Base-by-base conservation (phyloP, 345 rosid genomes). In the Lepidium aucheri region DNA sequence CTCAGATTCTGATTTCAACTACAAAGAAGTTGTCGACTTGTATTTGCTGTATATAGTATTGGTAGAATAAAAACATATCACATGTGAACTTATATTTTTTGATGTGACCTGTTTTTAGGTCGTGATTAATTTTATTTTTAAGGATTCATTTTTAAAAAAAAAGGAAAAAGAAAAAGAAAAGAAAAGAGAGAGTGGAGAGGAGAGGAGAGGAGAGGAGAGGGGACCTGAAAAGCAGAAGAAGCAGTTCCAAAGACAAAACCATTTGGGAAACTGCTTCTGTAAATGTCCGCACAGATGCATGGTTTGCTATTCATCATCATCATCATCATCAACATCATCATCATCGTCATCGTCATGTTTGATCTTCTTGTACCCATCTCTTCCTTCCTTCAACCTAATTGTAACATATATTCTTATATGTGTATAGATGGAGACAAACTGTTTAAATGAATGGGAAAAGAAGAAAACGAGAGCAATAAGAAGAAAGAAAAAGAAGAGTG, bases 161-260 rank as follows among this genome's bases (percentile, higher is more conserved):
- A n/a, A n/a, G n/a, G n/a, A n/a, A n/a, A n/a, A n/a, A n/a, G n/a
- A n/a, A n/a, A n/a, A n/a, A n/a, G 22, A 20, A 20, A 20, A 20
- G 22, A 35, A 24, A 13, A n/a, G 26, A 64, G 59, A 52, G 73
- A 53, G 43, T 38, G 59, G 52, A 30, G 38, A 44, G 51, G 55
- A 36, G 67, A 52, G 45, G 65, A 30, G 30, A 75, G 59, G 52
- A 30, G 38, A 44, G 51, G 55, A 36, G 67, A 52, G 45, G 65
- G 36, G 30, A 75, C 87, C 87, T 83, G 87, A 54, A 68, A 83
- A 66, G 87, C 73, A 50, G 87, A 77, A 36, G 87, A 80, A n/a
- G 87, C 84, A 11, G 87, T 83, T 65, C 87, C 84, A 14, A 83
- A 80, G 45, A 80, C 78, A 73, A 83, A 83, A 13, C 80, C 84